Base-by-base conservation (phyloP, 176 grass and related monocot species). In the Musa itinerans region DNA sequence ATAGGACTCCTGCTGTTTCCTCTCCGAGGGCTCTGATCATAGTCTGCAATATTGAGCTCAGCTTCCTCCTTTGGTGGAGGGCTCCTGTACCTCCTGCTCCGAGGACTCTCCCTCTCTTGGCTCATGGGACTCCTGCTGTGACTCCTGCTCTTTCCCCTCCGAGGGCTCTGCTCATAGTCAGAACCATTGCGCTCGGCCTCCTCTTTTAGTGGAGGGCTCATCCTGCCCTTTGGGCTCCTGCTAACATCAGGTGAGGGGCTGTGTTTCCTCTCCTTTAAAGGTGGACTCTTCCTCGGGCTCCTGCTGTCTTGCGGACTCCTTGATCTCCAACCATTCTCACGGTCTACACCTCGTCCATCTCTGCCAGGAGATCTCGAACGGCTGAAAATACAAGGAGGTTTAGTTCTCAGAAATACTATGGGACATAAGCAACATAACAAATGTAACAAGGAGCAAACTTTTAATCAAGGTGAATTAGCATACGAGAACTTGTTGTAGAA, bases 241-340 rank as follows among this genome's bases (percentile, higher is more conserved):
- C 85, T 89, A 9, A 85, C 86, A 76, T 79, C 76, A 21, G 88
- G 84, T 15, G 88, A 87, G 23, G 52, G 74, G 78, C 94, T 89
- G 34, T 50, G 86, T 20, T 84, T 86, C 76, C 78, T 81, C 16
- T 64, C 75, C 80, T 89, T 98, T 12, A 72, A 48, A 25, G 74
- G 84, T 19, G 88, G 85, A 8, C 66, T 64, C 14, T 70, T 76
- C 79, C 81, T 88, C 0, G 93, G 89, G 84, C 91, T 99, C 81
- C 80, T 89, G 88, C 95, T 94, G 76, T 99, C 86, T 50, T 83
- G 84, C 25, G 84, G 80, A 51, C 91, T 94, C 78, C 88, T 91
- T 24, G 90, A 91, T 83, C 88, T 84, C 74, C 79, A 82, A 16
- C 84, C 89, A 43, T 43, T 43, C 0, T 85, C 89, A 27, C 62